phyloP scores from a whole-genome alignment of 805 yeast genomes.

The Pichia gijzeniarum region DNA sequence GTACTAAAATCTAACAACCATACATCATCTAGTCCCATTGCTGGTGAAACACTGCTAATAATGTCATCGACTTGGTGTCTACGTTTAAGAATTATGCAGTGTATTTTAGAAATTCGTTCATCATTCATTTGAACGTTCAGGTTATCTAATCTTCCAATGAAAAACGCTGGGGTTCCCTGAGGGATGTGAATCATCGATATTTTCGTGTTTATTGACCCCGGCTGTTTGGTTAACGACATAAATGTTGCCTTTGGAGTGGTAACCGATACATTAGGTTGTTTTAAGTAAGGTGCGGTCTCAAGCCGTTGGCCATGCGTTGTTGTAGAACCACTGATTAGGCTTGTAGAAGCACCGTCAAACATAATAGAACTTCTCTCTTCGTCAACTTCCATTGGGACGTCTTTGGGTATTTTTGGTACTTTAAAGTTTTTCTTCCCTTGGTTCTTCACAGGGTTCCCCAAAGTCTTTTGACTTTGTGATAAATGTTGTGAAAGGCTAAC shows the following conservation, averaged over 20 bases:
- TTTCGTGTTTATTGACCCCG: constrained; percentile 46
- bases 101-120: constrained; percentile 75
- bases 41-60: constrained; percentile 40
- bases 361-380: not conserved
- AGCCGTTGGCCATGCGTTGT: too few species aligned
- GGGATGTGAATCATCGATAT: constrained; percentile 46
- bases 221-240: constrained; percentile 47
- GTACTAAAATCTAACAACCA: constrained; percentile 80
- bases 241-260: constrained; percentile 6
- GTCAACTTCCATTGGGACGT: not conserved
- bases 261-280: too few species aligned
- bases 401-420: constrained; percentile 12
- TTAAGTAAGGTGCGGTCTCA: too few species aligned
- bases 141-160: constrained; percentile 66
- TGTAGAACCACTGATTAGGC: not conserved
- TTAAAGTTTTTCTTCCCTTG: constrained; percentile 7
- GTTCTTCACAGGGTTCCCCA: not conserved
- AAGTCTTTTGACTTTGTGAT: constrained; percentile 7
- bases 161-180: constrained; percentile 60
- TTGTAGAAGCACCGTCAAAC: not conserved
- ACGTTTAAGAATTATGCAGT: constrained; percentile 61
- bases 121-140: constrained; percentile 62
- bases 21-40: constrained; percentile 61
- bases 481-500: constrained; percentile 56
- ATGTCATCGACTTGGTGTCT: constrained; percentile 46